Evolutionary conservation across 371 early-diverging fungal genomes (phyloP).

Genomic region (Mycotypha africana): DNA sequence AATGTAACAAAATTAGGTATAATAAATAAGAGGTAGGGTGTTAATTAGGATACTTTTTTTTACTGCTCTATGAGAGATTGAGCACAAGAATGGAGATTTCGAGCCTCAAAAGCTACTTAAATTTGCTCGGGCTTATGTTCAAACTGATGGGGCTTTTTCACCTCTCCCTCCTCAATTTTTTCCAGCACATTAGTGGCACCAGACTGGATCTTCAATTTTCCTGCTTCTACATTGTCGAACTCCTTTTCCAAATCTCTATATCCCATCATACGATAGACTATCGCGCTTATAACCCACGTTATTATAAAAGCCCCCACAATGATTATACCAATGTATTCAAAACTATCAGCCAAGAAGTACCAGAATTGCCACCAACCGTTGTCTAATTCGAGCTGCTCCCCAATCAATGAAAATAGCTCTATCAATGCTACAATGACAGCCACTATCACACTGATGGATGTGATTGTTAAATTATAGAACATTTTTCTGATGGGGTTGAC

Average conservation of each 20-base stretch:
- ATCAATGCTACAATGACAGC: slow-evolving; percentile 55
- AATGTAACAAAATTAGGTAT: too few relatives aligned
- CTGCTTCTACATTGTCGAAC: slow-evolving; percentile 28
- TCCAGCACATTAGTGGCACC: too few relatives aligned
- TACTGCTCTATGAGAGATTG: too few relatives aligned
- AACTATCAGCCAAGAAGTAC: slow-evolving; percentile 40
- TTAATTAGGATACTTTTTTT: too few relatives aligned
- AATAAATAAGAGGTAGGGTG: too few relatives aligned
- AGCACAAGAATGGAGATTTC: too few relatives aligned
- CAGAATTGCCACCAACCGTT: slow-evolving; percentile 60
- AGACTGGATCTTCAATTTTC: too few relatives aligned
- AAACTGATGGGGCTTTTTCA: too few relatives aligned
- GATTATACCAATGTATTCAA: slow-evolving; percentile 50
- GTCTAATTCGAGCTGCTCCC: slow-evolving; percentile 35
- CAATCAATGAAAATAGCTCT: slow-evolving; percentile 47
- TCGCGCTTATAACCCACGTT: slow-evolving; percentile 40
- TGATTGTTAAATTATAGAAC: slow-evolving; percentile 61
- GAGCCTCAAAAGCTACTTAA: too few relatives aligned
- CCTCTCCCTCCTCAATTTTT: too few relatives aligned
- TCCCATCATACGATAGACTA: slow-evolving; percentile 37
- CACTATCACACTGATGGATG: slow-evolving; percentile 52
- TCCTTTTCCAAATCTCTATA: slow-evolving; percentile 39
- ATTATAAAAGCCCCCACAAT: slow-evolving; percentile 47
- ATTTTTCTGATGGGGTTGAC: slow-evolving; percentile 57
- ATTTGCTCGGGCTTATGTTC: too few relatives aligned